Percentiles rank a stretch among this genome's conserved stretches.
Evolutionary conservation across 345 rosid species (phyloP).

Genomic region (Aurinia saxatilis): DNA sequence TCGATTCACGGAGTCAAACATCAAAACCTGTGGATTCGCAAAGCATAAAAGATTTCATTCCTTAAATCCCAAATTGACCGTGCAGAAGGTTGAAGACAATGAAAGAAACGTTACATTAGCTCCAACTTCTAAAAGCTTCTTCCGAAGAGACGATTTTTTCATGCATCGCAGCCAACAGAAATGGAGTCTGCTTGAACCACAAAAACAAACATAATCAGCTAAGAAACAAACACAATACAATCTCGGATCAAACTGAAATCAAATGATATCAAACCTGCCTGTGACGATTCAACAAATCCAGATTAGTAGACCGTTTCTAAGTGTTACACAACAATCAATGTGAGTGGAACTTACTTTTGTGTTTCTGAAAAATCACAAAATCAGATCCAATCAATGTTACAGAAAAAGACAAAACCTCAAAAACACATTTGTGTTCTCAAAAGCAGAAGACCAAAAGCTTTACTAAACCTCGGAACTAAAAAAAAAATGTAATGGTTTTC

Average conservation of each 20-base stretch:
- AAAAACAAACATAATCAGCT: background rate
- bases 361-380: too few relatives aligned
- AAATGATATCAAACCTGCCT: slow-evolving; percentile 57
- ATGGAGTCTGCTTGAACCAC: slow-evolving; percentile 95
- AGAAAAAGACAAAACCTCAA: too few relatives aligned
- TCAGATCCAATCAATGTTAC: too few relatives aligned
- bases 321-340: too few relatives aligned
- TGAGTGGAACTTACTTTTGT: too few relatives aligned
- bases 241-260: too few relatives aligned
- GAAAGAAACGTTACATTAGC: slow-evolving; percentile 61
- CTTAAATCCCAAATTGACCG: background rate
- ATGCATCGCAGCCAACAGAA: slow-evolving; percentile 96
- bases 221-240: slow-evolving; percentile 10
- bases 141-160: slow-evolving; percentile 73
- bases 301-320: slow-evolving; percentile 62
- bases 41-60: background rate
- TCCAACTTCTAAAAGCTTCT: slow-evolving; percentile 84
- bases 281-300: slow-evolving; percentile 80
- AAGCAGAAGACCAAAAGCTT: too few relatives aligned
- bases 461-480: too few relatives aligned
- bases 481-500: too few relatives aligned
- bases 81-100: background rate
- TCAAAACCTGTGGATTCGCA: slow-evolving; percentile 53
- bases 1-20: slow-evolving; percentile 80
- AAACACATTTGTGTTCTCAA: too few relatives aligned